These are phyloP conservation scores for Erodium maritimum DNA, from an alignment of 345 rosid genomes.

Conservation along the genomic window DNA sequence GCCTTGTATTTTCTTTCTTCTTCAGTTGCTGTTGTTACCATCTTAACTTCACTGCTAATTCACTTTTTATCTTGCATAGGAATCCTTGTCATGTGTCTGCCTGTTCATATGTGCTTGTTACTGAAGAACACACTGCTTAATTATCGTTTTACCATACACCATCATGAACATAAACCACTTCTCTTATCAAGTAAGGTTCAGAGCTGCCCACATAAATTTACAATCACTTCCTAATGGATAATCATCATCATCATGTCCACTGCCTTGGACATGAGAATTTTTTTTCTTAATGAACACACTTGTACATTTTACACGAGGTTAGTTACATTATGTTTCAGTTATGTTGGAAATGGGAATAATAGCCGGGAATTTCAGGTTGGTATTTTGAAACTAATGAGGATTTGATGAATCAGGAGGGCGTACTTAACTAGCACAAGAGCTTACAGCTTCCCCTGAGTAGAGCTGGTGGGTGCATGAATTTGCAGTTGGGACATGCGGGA, in stretches of 20 bases:
- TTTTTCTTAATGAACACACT: not conserved
- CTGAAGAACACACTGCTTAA: not conserved
- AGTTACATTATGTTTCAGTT: not conserved
- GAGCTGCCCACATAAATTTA: not conserved
- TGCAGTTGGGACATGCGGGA: constrained; percentile 87
- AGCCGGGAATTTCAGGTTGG: not conserved
- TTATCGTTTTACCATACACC: not conserved
- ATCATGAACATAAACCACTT: not conserved
- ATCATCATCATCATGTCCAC: not conserved
- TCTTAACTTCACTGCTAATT: not conserved
- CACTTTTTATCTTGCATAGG: no score
- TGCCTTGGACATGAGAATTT: not conserved
- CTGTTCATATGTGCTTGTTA: not conserved
- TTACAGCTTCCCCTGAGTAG: constrained; percentile 41
- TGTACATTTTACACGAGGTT: not conserved
- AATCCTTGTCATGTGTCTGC: no score
- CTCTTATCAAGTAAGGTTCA: not conserved
- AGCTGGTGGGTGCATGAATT: constrained; percentile 60
- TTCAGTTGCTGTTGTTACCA: not conserved
- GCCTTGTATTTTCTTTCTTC: not conserved
- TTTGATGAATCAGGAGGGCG: not conserved
- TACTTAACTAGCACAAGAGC: constrained; percentile 35
- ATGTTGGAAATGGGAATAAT: not conserved
- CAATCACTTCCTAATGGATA: not conserved
- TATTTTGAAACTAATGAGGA: not conserved